Conservation (phyloP, 2,329 filamentous ascomycete genomes). For the Ophiostoma novo-ulmi region DNA sequence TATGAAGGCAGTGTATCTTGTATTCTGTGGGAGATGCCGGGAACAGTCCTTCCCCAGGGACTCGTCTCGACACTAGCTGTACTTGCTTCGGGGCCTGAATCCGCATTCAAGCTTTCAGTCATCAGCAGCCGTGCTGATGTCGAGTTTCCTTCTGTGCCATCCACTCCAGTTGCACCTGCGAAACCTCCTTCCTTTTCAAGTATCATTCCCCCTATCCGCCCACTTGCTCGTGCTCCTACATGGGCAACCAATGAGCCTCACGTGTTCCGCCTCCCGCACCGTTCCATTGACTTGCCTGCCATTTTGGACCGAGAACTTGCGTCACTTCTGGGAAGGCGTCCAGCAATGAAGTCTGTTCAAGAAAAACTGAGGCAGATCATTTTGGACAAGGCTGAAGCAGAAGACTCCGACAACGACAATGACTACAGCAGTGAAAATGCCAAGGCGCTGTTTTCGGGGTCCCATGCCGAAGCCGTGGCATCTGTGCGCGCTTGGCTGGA, state of each 20-base stretch:
- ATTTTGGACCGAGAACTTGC: slow-evolving; percentile 5
- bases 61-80: background rate
- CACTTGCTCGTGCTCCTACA: background rate
- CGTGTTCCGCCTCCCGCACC: background rate
- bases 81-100: background rate
- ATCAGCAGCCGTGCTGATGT: background rate
- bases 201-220: background rate
- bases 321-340: background rate
- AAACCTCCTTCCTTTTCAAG: background rate
- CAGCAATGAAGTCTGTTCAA: background rate
- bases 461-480: background rate
- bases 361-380: background rate
- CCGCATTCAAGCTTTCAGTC: background rate
- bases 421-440: background rate
- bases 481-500: slow-evolving; percentile 5
- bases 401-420: background rate
- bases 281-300: background rate
- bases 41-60: background rate
- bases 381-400: background rate
- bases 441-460: background rate
- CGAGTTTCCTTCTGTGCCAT: background rate
- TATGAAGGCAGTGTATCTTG: background rate
- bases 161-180: background rate
- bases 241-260: background rate
- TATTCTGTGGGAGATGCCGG: slow-evolving; percentile 1